A percentile compares a stretch with the other conserved stretches of the same genome.
phyloP scores from a whole-genome alignment of 164 flowering plant species.

The Paratinospora sagittata region DNA sequence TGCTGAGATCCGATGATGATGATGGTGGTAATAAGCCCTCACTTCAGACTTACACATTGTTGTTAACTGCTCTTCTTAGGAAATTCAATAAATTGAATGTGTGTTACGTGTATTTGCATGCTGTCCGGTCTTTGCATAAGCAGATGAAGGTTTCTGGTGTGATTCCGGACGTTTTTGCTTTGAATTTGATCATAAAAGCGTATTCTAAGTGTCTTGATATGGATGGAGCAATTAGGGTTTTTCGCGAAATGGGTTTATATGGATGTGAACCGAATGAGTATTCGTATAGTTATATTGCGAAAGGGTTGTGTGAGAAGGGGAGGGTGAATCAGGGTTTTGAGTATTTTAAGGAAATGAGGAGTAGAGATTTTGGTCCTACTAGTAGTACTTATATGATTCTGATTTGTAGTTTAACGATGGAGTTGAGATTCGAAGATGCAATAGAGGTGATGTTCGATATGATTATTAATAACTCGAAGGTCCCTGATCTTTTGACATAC shows the following conservation, averaged over 20 bases:
- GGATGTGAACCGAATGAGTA: constrained; percentile 62
- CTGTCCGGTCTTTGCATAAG: constrained; percentile 56
- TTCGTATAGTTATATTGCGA: constrained; percentile 55
- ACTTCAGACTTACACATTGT: constrained; percentile 58
- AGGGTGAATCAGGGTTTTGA: constrained; percentile 46
- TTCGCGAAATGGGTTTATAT: constrained; percentile 81
- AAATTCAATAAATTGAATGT: constrained; percentile 57
- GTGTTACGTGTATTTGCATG: constrained; percentile 55
- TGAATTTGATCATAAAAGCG: constrained; percentile 87
- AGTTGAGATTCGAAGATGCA: constrained; percentile 58
- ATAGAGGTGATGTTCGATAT: constrained; percentile 50
- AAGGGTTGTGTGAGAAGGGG: constrained; percentile 83
- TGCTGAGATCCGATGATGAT: constrained; percentile 47
- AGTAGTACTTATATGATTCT: constrained; percentile 52
- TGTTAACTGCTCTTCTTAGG: constrained; percentile 46
- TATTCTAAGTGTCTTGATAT: constrained; percentile 60
- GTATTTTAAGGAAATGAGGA: constrained; percentile 72
- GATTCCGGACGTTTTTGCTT: constrained; percentile 53
- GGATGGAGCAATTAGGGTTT: constrained; percentile 71
- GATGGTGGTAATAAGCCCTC: constrained; percentile 67
- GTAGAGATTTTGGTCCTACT: constrained; percentile 49
- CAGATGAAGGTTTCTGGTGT: constrained; percentile 83
- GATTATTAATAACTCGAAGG: constrained; percentile 47
- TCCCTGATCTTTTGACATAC: constrained; percentile 75
- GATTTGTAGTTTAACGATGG: constrained; percentile 74